Evolutionary conservation across 2,329 filamentous ascomycete genomes (phyloP).

Genomic region (Zalaria obscura): DNA sequence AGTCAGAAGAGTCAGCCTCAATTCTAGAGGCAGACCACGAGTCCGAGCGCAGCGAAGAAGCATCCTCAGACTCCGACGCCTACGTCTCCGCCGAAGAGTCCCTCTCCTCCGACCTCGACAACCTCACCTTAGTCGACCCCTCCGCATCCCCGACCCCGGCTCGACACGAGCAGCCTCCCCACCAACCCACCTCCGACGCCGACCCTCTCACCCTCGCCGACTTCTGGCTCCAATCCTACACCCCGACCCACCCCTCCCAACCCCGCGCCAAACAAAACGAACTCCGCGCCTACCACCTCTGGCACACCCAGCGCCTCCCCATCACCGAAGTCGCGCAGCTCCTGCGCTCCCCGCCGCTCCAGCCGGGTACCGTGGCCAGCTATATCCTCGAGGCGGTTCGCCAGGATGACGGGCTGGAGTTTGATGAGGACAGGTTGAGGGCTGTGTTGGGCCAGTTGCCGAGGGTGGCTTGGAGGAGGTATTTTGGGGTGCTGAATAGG

Average conservation of each 20-base stretch:
- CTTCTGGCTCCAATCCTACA: neutral
- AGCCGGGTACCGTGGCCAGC: constrained; percentile 37
- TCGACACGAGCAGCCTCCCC: neutral
- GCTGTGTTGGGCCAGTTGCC: constrained; percentile 6
- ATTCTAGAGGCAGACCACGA: no score
- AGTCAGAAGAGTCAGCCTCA: no score
- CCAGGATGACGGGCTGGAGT: constrained; percentile 34
- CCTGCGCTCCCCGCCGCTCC: constrained; percentile 47
- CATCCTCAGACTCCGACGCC: neutral
- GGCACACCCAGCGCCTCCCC: constrained; percentile 41
- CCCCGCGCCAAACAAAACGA: constrained; percentile 11
- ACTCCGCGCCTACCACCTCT: constrained; percentile 50
- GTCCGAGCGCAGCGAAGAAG: neutral
- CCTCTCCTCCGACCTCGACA: neutral
- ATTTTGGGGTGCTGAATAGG: no score
- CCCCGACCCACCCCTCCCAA: constrained; percentile 1
- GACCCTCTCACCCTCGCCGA: neutral
- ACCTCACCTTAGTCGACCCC: neutral
- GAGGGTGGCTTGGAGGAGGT: no score
- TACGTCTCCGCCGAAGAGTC: neutral
- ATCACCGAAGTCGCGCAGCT: constrained; percentile 38
- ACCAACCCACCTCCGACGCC: constrained; percentile 5
- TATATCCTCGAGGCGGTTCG: constrained; percentile 47
- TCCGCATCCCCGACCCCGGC: neutral
- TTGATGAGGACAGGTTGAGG: constrained; percentile 19